Percentiles rank a stretch among this genome's conserved stretches.
These are phyloP conservation scores for Microthyrium microscopicum DNA, from an alignment of 2,329 filamentous ascomycete genomes.

Conservation along the genomic window DNA sequence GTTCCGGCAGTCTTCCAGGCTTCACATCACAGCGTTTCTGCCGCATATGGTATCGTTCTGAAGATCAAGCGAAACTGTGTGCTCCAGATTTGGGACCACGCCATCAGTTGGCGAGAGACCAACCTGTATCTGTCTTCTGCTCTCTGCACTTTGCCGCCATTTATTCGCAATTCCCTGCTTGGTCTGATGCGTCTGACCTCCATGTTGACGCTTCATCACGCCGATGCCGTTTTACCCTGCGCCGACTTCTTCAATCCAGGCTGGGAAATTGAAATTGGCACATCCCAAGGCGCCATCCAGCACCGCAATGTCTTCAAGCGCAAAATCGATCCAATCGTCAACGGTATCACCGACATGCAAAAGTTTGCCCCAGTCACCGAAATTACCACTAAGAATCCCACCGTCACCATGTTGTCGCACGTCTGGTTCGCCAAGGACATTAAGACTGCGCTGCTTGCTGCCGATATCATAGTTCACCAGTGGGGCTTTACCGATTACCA, in stretches of 20 bases:
- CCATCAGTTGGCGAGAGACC: slow-evolving; percentile 43
- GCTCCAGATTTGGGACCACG: slow-evolving; percentile 47
- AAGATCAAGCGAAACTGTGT: slow-evolving; percentile 44
- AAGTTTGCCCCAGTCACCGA: slow-evolving; percentile 43
- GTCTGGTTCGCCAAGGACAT: slow-evolving; percentile 45
- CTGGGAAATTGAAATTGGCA: slow-evolving; percentile 47
- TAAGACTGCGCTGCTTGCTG: slow-evolving; percentile 45
- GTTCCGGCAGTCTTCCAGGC: slow-evolving; percentile 45
- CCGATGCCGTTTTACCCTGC: slow-evolving; percentile 42
- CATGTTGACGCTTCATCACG: slow-evolving; percentile 30
- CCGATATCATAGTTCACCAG: slow-evolving; percentile 48
- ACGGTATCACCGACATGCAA: slow-evolving; percentile 48
- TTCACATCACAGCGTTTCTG: slow-evolving; percentile 44
- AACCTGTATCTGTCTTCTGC: slow-evolving; percentile 24
- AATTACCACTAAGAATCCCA: slow-evolving; percentile 41
- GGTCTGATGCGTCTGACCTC: slow-evolving; percentile 24
- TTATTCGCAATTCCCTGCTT: slow-evolving; percentile 23
- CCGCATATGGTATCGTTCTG: slow-evolving; percentile 44
- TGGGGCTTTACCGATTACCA: slow-evolving; percentile 50
- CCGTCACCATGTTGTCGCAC: slow-evolving; percentile 49
- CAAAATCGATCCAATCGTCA: slow-evolving; percentile 48
- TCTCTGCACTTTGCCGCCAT: slow-evolving; percentile 24
- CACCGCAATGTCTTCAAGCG: slow-evolving; percentile 40
- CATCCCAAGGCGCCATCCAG: slow-evolving; percentile 37
- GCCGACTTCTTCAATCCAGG: slow-evolving; percentile 47